phyloP scores from a whole-genome alignment of 768 basidiomycete species.

The Chlorophyllum brunneum region DNA sequence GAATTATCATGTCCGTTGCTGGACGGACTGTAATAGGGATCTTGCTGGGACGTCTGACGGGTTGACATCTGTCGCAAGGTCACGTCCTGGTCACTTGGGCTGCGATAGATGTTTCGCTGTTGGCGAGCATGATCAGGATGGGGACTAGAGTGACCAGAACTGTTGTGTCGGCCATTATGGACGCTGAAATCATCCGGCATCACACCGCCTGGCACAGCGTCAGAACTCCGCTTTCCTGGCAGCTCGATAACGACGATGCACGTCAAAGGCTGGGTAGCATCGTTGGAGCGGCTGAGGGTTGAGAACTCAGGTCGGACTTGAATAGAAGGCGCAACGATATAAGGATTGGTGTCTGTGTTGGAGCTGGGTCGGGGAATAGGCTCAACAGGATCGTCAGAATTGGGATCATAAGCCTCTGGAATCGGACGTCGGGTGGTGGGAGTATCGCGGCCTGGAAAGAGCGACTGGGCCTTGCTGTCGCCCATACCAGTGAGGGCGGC shows the following conservation, averaged over 20 bases:
- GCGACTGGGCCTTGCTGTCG: constrained; percentile 45
- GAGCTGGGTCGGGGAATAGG: constrained; percentile 48
- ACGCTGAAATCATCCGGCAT: constrained; percentile 42
- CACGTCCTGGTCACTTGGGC: constrained; percentile 7
- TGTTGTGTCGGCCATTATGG: constrained; percentile 23
- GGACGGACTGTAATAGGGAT: constrained; percentile 27
- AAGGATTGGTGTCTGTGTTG: constrained; percentile 48
- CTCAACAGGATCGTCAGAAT: constrained; percentile 85
- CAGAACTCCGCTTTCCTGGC: constrained; percentile 62
- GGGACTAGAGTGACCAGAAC: constrained; percentile 43
- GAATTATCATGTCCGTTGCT: constrained; percentile 28
- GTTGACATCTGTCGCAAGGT: constrained; percentile 1
- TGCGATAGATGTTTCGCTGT: constrained; percentile 18
- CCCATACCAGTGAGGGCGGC: constrained; percentile 92
- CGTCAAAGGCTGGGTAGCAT: constrained; percentile 79
- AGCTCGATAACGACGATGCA: constrained; percentile 94
- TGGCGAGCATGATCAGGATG: constrained; percentile 21
- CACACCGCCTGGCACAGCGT: constrained; percentile 52
- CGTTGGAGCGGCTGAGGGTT: constrained; percentile 65
- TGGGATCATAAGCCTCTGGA: constrained; percentile 57
- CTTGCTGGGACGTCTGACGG: constrained; percentile 23
- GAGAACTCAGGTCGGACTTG: constrained; percentile 92
- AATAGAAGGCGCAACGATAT: constrained; percentile 89
- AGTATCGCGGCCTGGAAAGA: constrained; percentile 72
- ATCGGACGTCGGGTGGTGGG: constrained; percentile 39